phyloP scores from a whole-genome alignment of 805 yeast species.

The Monosporozyma siamensis region DNA sequence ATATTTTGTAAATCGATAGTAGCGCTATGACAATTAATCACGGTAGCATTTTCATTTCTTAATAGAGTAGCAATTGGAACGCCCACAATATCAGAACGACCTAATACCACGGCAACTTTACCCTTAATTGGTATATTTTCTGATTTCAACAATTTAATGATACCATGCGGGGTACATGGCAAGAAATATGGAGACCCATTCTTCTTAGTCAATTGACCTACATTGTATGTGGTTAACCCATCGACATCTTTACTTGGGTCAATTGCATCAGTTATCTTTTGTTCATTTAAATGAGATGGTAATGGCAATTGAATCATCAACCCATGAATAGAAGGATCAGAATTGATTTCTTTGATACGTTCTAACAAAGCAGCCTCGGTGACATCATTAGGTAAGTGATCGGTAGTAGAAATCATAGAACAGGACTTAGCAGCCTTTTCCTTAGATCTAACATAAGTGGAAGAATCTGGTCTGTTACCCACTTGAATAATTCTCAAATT shows the following conservation, averaged over 20 bases:
- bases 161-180: slow-evolving; percentile 83
- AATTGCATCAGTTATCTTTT: slow-evolving; percentile 58
- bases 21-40: slow-evolving; percentile 63
- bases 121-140: slow-evolving; percentile 51
- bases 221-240: slow-evolving; percentile 71
- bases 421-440: slow-evolving; percentile 68
- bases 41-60: slow-evolving; percentile 65
- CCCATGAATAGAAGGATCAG: slow-evolving; percentile 56
- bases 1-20: slow-evolving; percentile 45
- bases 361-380: slow-evolving; percentile 48
- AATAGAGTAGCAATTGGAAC: slow-evolving; percentile 66
- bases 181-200: slow-evolving; percentile 62
- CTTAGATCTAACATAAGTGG: slow-evolving; percentile 77
- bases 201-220: slow-evolving; percentile 67
- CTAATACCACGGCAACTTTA: slow-evolving; percentile 71
- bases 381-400: slow-evolving; percentile 48
- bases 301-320: slow-evolving; percentile 69
- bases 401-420: slow-evolving; percentile 50
- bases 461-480: slow-evolving; percentile 68
- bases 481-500: slow-evolving; percentile 64
- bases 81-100: slow-evolving; percentile 82
- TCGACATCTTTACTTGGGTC: slow-evolving; percentile 66
- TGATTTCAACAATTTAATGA: slow-evolving; percentile 52
- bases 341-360: slow-evolving; percentile 47
- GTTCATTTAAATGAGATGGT: slow-evolving; percentile 62